Percentiles rank a stretch among this genome's conserved stretches.
These are phyloP conservation scores for Sugiyamaella boreocaroliniensis DNA, from an alignment of 805 yeast genomes.

Conservation along the genomic window DNA sequence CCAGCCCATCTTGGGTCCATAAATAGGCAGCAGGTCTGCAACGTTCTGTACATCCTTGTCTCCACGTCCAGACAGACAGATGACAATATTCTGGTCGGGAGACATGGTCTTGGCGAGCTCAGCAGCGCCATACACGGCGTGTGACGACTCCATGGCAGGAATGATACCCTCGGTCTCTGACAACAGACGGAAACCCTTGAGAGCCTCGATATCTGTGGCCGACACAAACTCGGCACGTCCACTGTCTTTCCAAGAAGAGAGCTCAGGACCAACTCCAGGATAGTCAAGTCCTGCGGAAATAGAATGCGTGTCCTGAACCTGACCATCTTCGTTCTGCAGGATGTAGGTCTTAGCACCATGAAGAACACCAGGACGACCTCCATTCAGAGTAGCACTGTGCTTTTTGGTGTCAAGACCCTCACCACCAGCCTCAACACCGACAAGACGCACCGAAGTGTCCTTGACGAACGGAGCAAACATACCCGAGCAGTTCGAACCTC, in stretches of 20 bases:
- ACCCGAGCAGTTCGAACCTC: slow-evolving; percentile 96
- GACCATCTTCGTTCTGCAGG: slow-evolving; percentile 88
- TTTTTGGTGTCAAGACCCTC: slow-evolving; percentile 83
- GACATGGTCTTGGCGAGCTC: slow-evolving; percentile 79
- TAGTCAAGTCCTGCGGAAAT: slow-evolving; percentile 98
- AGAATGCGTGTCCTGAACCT: slow-evolving; percentile 95
- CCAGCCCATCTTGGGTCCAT: slow-evolving; percentile 94
- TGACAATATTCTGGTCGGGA: slow-evolving; percentile 72
- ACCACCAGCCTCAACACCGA: slow-evolving; percentile 99
- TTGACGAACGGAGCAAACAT: slow-evolving; percentile 90
- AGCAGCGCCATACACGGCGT: slow-evolving; percentile 88
- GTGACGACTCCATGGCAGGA: slow-evolving; percentile 97
- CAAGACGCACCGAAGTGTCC: slow-evolving; percentile 65
- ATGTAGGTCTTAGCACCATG: slow-evolving; percentile 96
- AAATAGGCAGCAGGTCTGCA: slow-evolving; percentile 83
- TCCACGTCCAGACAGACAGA: slow-evolving; percentile 96
- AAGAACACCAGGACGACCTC: slow-evolving; percentile 93
- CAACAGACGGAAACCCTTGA: slow-evolving; percentile 79
- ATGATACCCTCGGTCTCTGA: slow-evolving; percentile 96
- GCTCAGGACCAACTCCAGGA: slow-evolving; percentile 99
- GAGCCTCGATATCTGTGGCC: slow-evolving; percentile 93
- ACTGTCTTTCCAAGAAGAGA: slow-evolving; percentile 88
- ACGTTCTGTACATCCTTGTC: slow-evolving; percentile 98
- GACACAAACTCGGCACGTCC: slow-evolving; percentile 90
- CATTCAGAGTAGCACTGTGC: slow-evolving; percentile 94